Evolutionary conservation across 2,329 filamentous ascomycete genomes (phyloP).

Genomic region (Verticillium dahliae): DNA sequence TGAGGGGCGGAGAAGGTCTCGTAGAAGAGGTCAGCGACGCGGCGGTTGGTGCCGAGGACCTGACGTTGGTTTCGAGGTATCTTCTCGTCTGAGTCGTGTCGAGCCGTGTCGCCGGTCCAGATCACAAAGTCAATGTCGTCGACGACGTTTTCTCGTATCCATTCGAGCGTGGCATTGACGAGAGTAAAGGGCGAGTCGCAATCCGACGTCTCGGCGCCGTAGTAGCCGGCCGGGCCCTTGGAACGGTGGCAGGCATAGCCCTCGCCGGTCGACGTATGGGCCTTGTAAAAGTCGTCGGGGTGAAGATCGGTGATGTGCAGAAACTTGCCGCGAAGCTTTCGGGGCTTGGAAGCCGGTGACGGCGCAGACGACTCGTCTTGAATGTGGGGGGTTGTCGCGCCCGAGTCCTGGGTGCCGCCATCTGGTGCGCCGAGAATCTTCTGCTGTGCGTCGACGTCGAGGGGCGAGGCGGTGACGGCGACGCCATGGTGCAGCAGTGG

Average conservation of each 20-base stretch:
- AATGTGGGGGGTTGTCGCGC: background rate
- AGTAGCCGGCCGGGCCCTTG: slow-evolving; percentile 68
- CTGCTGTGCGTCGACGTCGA: slow-evolving; percentile 3
- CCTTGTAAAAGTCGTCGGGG: slow-evolving; percentile 80
- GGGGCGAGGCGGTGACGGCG: background rate
- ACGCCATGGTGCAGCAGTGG: background rate
- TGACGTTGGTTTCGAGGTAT: slow-evolving; percentile 69
- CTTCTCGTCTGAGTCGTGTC: slow-evolving; percentile 81
- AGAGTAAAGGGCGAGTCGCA: slow-evolving; percentile 81
- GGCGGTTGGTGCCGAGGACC: slow-evolving; percentile 71
- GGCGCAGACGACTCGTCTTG: slow-evolving; percentile 5
- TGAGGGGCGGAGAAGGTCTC: slow-evolving; percentile 60
- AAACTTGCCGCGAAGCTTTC: slow-evolving; percentile 65
- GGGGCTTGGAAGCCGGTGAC: slow-evolving; percentile 16
- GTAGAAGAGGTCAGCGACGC: slow-evolving; percentile 69
- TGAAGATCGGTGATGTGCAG: slow-evolving; percentile 92
- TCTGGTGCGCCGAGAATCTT: slow-evolving; percentile 7
- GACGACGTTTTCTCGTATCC: slow-evolving; percentile 73
- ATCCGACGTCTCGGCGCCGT: slow-evolving; percentile 78
- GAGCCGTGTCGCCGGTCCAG: slow-evolving; percentile 86
- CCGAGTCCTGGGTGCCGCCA: background rate
- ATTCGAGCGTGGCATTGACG: slow-evolving; percentile 82
- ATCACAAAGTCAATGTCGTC: slow-evolving; percentile 82
- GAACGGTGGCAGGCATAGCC: slow-evolving; percentile 72
- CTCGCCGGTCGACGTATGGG: slow-evolving; percentile 64